Percentiles rank a stretch among this genome's conserved stretches.
phyloP scores from a whole-genome alignment of 768 basidiomycete genomes.

The Lanmaoa rubissima region DNA sequence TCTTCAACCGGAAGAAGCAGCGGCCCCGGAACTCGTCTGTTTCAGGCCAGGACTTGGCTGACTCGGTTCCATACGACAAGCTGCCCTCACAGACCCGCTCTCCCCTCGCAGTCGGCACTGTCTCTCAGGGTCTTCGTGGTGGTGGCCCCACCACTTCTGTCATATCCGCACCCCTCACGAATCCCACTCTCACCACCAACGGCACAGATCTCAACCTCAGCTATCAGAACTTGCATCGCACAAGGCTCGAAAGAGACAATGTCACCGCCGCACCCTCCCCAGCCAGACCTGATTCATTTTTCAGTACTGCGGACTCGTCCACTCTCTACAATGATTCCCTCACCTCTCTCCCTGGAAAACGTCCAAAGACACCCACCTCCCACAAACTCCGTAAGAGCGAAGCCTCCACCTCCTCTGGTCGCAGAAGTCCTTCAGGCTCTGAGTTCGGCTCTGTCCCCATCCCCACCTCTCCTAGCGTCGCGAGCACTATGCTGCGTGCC shows the following conservation, averaged over 20 bases:
- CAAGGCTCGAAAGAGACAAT: slow-evolving; percentile 54
- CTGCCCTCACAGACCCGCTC: slow-evolving; percentile 52
- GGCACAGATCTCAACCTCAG: slow-evolving; percentile 77
- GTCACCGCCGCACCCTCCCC: slow-evolving; percentile 25
- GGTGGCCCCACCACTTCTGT: slow-evolving; percentile 30
- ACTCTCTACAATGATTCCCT: slow-evolving; percentile 54
- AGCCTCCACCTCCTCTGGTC: slow-evolving; percentile 48
- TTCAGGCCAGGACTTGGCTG: slow-evolving; percentile 58
- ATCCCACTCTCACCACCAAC: slow-evolving; percentile 69
- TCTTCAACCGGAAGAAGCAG: slow-evolving; percentile 65
- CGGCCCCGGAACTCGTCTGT: slow-evolving; percentile 60
- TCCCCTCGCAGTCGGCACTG: slow-evolving; percentile 55
- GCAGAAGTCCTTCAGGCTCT: slow-evolving; percentile 46
- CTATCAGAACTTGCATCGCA: slow-evolving; percentile 46
- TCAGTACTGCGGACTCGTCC: slow-evolving; percentile 56
- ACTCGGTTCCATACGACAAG: slow-evolving; percentile 74
- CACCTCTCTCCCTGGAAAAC: slow-evolving; percentile 35
- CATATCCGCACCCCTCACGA: slow-evolving; percentile 83
- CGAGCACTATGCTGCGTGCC: slow-evolving; percentile 45
- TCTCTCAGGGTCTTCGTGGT: slow-evolving; percentile 55
- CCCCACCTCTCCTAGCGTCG: slow-evolving; percentile 30
- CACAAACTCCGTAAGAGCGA: slow-evolving; percentile 50
- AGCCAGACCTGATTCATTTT: slow-evolving; percentile 50
- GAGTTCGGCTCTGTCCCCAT: slow-evolving; percentile 52
- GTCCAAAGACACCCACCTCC: slow-evolving; percentile 35